phyloP scores from a whole-genome alignment of 2,329 filamentous ascomycete genomes.

The Penicillium vulpinum region DNA sequence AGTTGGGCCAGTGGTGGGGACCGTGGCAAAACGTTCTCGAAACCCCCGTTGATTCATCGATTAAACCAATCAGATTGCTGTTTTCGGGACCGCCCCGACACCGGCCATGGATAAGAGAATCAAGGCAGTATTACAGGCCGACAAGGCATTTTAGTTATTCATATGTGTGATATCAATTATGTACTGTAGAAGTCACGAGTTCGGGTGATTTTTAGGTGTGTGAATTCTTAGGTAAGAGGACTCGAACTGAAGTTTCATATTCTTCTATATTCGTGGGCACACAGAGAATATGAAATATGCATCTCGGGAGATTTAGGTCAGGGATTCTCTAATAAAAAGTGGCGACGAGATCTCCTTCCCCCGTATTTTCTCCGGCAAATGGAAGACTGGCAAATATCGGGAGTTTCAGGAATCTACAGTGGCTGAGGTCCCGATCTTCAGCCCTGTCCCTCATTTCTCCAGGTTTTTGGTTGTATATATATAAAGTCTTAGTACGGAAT shows the following conservation, averaged over 20 bases:
- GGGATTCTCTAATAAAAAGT: conserved; percentile 23
- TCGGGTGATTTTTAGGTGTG: not conserved
- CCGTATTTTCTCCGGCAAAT: conserved; percentile 29
- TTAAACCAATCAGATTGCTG: conserved; percentile 3
- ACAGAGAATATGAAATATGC: not conserved
- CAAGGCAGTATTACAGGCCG: conserved; percentile 15
- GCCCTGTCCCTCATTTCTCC: conserved; percentile 22
- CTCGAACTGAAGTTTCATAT: not conserved
- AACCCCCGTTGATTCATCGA: conserved; percentile 16
- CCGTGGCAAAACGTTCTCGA: conserved; percentile 39
- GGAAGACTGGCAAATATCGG: conserved; percentile 27
- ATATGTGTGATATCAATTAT: conserved; percentile 9
- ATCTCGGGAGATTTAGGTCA: conserved; percentile 10
- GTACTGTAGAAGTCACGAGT: conserved; percentile 7
- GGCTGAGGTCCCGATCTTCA: conserved; percentile 24
- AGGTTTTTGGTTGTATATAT: conserved; percentile 8
- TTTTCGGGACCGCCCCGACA: conserved; percentile 23
- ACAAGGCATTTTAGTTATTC: conserved; percentile 7
- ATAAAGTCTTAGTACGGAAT: not conserved
- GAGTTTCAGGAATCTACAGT: conserved; percentile 35
- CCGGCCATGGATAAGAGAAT: conserved; percentile 26
- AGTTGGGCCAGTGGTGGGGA: conserved; percentile 22
- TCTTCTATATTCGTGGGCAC: not conserved
- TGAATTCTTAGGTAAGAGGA: not conserved
- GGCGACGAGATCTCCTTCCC: conserved; percentile 23